A percentile compares a stretch with the other conserved stretches of the same genome.
These are phyloP conservation scores for Pichia inconspicua DNA, from an alignment of 1,139 yeast species.

Conservation along the genomic window DNA sequence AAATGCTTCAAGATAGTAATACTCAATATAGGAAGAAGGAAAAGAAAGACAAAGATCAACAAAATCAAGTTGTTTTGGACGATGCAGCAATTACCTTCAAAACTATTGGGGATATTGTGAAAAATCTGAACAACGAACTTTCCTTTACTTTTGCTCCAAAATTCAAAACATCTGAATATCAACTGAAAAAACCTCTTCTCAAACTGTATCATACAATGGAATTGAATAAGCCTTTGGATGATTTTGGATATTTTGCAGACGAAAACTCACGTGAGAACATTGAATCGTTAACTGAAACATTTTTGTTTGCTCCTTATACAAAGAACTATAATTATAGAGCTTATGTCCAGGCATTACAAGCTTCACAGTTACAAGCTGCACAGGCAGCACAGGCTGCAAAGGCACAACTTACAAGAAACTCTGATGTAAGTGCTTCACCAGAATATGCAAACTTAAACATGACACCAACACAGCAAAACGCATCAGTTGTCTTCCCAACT, in stretches of 20 bases:
- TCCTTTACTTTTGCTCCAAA: slow-evolving; percentile 21
- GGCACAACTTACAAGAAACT: not conserved
- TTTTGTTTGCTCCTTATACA: slow-evolving; percentile 32
- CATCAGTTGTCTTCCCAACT: not conserved
- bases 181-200: slow-evolving; percentile 3
- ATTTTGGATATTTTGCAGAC: slow-evolving; percentile 10
- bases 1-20: slow-evolving; percentile 13
- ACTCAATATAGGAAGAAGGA: slow-evolving; percentile 18
- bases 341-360: slow-evolving; percentile 11
- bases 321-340: slow-evolving; percentile 30
- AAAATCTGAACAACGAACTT: slow-evolving; percentile 18
- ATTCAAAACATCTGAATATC: slow-evolving; percentile 12
- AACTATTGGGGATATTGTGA: slow-evolving; percentile 22
- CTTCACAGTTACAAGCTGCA: slow-evolving; percentile 28
- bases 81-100: slow-evolving; percentile 21
- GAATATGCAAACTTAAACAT: slow-evolving; percentile 2
- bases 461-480: slow-evolving; percentile 6
- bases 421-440: not conserved
- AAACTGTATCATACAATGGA: slow-evolving; percentile 21
- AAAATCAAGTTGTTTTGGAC: slow-evolving; percentile 18
- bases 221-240: slow-evolving; percentile 15
- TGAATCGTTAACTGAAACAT: slow-evolving; percentile 24
- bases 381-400: slow-evolving; percentile 14
- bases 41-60: slow-evolving; percentile 28
- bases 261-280: slow-evolving; percentile 16